Percentiles rank a stretch among this genome's conserved stretches.
phyloP scores from a whole-genome alignment of 345 rosid genomes.

The Eucalyptus sideroxylon region DNA sequence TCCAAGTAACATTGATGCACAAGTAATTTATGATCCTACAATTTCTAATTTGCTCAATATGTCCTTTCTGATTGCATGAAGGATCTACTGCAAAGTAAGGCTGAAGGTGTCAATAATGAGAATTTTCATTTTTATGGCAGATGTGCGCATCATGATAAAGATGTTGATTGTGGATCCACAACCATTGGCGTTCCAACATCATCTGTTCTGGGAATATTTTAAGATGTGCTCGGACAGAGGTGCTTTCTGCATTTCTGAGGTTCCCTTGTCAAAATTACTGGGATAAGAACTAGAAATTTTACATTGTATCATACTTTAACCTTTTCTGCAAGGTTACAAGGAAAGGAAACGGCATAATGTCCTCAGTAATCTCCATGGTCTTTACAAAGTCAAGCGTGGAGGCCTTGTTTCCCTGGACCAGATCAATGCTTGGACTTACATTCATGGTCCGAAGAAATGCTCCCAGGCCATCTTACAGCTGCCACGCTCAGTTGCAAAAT shows the following conservation, averaged over 20 bases:
- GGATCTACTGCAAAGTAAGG: not conserved
- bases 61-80: not conserved
- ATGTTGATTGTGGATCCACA: not conserved
- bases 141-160: not conserved
- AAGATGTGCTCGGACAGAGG: constrained; percentile 49
- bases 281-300: not conserved
- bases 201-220: not conserved
- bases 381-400: constrained; percentile 15
- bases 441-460: constrained; percentile 33
- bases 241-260: not conserved
- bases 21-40: not conserved
- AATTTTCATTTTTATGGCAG: not conserved
- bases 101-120: not conserved
- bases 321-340: constrained; percentile 24
- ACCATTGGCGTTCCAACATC: not conserved
- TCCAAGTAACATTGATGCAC: not conserved
- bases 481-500: constrained; percentile 13
- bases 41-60: not conserved
- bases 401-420: constrained; percentile 47
- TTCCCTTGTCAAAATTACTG: not conserved
- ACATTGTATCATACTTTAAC: not conserved
- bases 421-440: constrained; percentile 50
- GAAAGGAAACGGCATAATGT: constrained; percentile 40
- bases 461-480: constrained; percentile 10
- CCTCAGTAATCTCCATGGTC: constrained; percentile 10